Evolutionary conservation across 2,329 filamentous ascomycete species (phyloP).

Genomic region (Eutypella sp.): DNA sequence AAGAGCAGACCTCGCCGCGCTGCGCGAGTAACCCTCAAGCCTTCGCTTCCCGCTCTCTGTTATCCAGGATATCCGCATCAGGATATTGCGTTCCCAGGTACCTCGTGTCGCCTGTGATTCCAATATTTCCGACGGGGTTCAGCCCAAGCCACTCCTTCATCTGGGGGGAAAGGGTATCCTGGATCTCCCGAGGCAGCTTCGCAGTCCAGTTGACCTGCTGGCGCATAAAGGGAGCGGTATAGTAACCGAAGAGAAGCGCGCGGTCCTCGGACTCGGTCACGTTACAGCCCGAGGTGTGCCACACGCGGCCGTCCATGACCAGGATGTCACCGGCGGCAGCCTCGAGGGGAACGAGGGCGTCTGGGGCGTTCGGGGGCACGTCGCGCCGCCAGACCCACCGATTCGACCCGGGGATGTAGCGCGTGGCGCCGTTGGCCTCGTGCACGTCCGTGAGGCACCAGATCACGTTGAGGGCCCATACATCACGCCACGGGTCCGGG

Average conservation of each 20-base stretch:
- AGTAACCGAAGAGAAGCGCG: slow-evolving; percentile 28
- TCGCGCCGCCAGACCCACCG: slow-evolving; percentile 8
- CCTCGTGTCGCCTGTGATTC: slow-evolving; percentile 7
- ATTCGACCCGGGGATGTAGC: slow-evolving; percentile 16
- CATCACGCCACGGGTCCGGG: slow-evolving; percentile 26
- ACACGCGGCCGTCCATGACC: slow-evolving; percentile 28
- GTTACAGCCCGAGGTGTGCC: slow-evolving; percentile 29
- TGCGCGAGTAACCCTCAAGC: too few species aligned
- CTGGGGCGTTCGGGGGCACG: slow-evolving; percentile 18
- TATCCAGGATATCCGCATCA: neutral
- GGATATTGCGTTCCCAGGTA: slow-evolving; percentile 12
- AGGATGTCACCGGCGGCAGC: slow-evolving; percentile 27
- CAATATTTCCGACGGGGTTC: slow-evolving; percentile 11
- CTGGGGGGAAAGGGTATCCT: slow-evolving; percentile 18
- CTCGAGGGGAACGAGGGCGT: slow-evolving; percentile 25
- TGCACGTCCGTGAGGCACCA: slow-evolving; percentile 28
- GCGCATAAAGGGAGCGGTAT: slow-evolving; percentile 24
- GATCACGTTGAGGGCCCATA: slow-evolving; percentile 19
- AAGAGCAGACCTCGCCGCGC: too few species aligned
- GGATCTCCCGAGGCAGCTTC: slow-evolving; percentile 21
- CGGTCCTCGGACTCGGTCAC: slow-evolving; percentile 26
- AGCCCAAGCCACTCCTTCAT: slow-evolving; percentile 25
- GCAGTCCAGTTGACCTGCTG: slow-evolving; percentile 29
- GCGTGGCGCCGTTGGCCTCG: slow-evolving; percentile 24
- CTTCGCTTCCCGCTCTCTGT: neutral